Conservation (phyloP, 2,329 filamentous ascomycete genomes). For the Cladosporium sp. region DNA sequence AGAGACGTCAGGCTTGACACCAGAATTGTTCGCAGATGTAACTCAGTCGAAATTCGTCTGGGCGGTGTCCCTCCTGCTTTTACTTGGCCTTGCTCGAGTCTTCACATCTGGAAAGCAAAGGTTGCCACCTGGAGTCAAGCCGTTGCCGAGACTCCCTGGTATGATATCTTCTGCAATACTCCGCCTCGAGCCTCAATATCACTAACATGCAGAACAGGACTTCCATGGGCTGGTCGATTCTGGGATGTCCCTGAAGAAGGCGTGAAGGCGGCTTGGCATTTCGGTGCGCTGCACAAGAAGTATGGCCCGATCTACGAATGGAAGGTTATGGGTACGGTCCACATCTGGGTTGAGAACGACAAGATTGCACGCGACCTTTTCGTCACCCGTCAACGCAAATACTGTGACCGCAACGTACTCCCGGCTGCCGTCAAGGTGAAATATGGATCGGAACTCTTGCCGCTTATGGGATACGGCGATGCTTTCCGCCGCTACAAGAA, state of each 20-base stretch:
- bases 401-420: constrained; percentile 33
- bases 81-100: constrained; percentile 13
- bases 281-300: constrained; percentile 32
- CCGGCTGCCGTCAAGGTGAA: constrained; percentile 30
- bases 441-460: constrained; percentile 30
- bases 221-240: constrained; percentile 30
- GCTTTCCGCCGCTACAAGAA: constrained; percentile 28
- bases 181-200: not conserved
- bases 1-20: constrained; percentile 6
- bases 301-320: constrained; percentile 33
- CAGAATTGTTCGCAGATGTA: constrained; percentile 8
- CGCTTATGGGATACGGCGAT: constrained; percentile 31
- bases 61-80: constrained; percentile 14
- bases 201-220: constrained; percentile 16
- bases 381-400: constrained; percentile 29
- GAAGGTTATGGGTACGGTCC: constrained; percentile 28
- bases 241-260: constrained; percentile 32
- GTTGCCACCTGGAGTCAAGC: constrained; percentile 23
- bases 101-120: constrained; percentile 16
- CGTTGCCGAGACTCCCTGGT: constrained; percentile 22
- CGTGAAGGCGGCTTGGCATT: constrained; percentile 33
- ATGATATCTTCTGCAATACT: not conserved
- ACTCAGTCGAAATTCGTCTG: constrained; percentile 14
- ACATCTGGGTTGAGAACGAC: constrained; percentile 35
- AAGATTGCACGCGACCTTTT: constrained; percentile 33